Conservation (phyloP, 768 basidiomycete species). For the Mycena crocata region DNA sequence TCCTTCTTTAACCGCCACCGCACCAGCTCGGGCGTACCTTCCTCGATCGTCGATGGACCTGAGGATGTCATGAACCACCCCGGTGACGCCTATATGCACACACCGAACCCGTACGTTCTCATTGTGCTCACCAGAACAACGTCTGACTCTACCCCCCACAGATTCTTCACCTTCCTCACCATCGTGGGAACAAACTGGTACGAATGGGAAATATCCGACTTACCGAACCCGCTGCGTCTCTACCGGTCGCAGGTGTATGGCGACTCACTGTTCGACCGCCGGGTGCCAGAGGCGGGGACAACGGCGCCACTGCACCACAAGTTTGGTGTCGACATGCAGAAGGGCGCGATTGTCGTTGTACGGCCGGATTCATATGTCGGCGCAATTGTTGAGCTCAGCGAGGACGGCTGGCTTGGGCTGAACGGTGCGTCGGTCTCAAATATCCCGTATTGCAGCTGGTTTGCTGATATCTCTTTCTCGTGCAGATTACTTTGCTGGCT, state of each 20-base stretch:
- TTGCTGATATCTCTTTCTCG: background rate
- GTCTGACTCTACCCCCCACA: background rate
- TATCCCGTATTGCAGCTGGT: no score
- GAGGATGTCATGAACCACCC: slow-evolving; percentile 21
- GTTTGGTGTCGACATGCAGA: slow-evolving; percentile 29
- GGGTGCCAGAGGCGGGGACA: slow-evolving; percentile 29
- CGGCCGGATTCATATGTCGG: slow-evolving; percentile 47
- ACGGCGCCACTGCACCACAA: slow-evolving; percentile 30
- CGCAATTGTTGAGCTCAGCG: slow-evolving; percentile 40
- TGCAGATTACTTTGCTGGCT: slow-evolving; percentile 34
- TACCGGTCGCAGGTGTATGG: slow-evolving; percentile 34
- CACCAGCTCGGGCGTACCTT: slow-evolving; percentile 2
- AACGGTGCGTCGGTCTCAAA: slow-evolving; percentile 8
- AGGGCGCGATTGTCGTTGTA: slow-evolving; percentile 44
- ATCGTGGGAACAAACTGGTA: slow-evolving; percentile 35
- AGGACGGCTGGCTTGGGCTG: slow-evolving; percentile 33
- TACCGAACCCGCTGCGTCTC: slow-evolving; percentile 33
- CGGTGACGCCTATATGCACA: slow-evolving; percentile 1
- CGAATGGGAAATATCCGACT: slow-evolving; percentile 32
- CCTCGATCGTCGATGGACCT: slow-evolving; percentile 31
- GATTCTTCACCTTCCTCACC: slow-evolving; percentile 35
- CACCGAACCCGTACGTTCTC: slow-evolving; percentile 27
- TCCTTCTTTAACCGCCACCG: slow-evolving; percentile 34
- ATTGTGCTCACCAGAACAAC: background rate
- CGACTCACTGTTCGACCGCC: slow-evolving; percentile 30